These are phyloP conservation scores for Coffea eugenioides DNA, from an alignment of 257 asterid genomes.

Conservation along the genomic window DNA sequence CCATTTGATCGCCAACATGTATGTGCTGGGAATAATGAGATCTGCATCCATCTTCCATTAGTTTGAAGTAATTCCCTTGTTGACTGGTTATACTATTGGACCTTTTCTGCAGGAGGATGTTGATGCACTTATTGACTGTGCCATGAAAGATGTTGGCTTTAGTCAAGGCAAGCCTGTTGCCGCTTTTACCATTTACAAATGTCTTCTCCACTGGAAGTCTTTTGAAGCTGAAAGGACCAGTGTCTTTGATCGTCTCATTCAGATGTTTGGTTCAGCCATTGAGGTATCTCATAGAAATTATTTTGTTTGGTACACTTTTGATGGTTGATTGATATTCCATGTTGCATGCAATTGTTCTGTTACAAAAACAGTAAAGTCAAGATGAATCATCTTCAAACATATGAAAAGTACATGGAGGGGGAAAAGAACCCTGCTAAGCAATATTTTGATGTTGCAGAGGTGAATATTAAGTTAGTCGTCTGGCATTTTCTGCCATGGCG, in stretches of 20 bases:
- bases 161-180: constrained; percentile 99
- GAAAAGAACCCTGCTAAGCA: background rate
- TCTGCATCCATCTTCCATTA: constrained; percentile 7
- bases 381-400: background rate
- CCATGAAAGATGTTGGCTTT: constrained; percentile 84
- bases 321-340: background rate
- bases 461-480: background rate
- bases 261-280: constrained; percentile 95
- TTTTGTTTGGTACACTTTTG: background rate
- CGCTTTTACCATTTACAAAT: constrained; percentile 94
- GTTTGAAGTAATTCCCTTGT: constrained; percentile 12
- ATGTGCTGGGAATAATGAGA: constrained; percentile 27
- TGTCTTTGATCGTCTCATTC: constrained; percentile 95
- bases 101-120: constrained; percentile 83
- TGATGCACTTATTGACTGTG: constrained; percentile 88
- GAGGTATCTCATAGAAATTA: constrained; percentile 53
- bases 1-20: constrained; percentile 87
- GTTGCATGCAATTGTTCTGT: background rate
- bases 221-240: constrained; percentile 99
- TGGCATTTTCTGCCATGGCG: background rate
- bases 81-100: constrained; percentile 19
- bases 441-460: background rate
- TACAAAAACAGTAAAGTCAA: background rate
- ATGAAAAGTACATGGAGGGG: background rate
- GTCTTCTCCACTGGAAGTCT: constrained; percentile 98